Conservation (phyloP, 164 flowering plant species). For the Liriodendron chinense region DNA sequence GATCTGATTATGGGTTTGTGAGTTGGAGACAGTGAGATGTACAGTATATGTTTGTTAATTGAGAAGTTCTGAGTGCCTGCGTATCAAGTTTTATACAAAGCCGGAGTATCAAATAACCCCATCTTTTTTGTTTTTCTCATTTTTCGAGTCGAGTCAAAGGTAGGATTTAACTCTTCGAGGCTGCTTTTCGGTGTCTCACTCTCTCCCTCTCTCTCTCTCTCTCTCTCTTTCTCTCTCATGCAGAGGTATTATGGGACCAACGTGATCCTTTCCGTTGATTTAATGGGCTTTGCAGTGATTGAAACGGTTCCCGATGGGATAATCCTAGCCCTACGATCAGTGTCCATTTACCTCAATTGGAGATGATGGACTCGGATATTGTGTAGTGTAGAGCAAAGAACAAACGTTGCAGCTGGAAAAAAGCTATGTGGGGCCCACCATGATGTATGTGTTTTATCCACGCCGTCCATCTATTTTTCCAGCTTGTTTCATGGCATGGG, state of each 20-base stretch:
- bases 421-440: no score
- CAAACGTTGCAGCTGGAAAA: neutral
- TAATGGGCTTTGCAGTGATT: no score
- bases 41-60: no score
- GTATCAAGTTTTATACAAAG: no score
- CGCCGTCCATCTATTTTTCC: no score
- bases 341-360: neutral
- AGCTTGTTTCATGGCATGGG: no score
- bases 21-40: no score
- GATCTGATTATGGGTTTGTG: no score
- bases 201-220: neutral
- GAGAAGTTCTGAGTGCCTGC: no score
- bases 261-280: neutral
- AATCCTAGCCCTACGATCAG: no score
- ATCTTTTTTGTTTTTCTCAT: neutral
- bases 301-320: no score
- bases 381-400: neutral
- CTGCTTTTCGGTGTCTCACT: neutral
- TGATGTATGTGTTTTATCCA: no score
- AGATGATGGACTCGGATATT: neutral
- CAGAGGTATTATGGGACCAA: neutral
- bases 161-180: conserved; percentile 24
- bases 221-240: neutral
- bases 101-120: neutral
- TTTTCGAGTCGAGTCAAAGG: conserved; percentile 16